phyloP scores from a whole-genome alignment of 2,329 filamentous ascomycete species.

The Ustulina deusta region DNA sequence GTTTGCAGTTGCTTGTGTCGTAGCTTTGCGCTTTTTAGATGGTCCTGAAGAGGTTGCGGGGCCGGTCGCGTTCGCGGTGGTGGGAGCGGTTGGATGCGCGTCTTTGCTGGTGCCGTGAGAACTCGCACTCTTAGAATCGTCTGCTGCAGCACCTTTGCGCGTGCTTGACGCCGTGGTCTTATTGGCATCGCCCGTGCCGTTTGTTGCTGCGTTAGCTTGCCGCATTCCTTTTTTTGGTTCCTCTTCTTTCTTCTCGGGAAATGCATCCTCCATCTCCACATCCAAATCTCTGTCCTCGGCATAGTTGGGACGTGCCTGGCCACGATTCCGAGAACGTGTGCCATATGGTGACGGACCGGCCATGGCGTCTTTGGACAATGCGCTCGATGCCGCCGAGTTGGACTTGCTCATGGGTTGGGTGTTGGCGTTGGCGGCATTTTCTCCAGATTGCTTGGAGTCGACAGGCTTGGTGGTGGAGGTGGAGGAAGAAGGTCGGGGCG shows the following conservation, averaged over 20 bases:
- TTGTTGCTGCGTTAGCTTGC: conserved; percentile 56
- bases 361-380: conserved; percentile 62
- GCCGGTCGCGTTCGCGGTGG: conserved; percentile 41
- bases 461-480: conserved; percentile 37
- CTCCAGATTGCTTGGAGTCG: conserved; percentile 46
- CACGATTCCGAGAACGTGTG: conserved; percentile 92
- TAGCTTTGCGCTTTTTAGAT: conserved; percentile 89
- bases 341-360: conserved; percentile 80
- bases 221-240: conserved; percentile 69
- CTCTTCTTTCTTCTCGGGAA: conserved; percentile 66
- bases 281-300: conserved; percentile 94
- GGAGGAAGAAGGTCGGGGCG: conserved; percentile 36
- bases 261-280: conserved; percentile 82
- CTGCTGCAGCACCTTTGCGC: conserved; percentile 56
- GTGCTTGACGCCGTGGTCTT: conserved; percentile 48
- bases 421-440: conserved; percentile 54
- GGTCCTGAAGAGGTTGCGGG: conserved; percentile 49
- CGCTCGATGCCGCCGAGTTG: conserved; percentile 59
- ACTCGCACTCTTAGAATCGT: conserved; percentile 48
- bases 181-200: conserved; percentile 50
- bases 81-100: conserved; percentile 44
- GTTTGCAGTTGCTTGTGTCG: conserved; percentile 54
- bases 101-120: conserved; percentile 46
- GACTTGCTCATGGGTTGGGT: conserved; percentile 63
- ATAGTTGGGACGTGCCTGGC: conserved; percentile 88